These are phyloP conservation scores for Phyllostachys edulis DNA, from an alignment of 176 grass and related monocot species.

Conservation along the genomic window DNA sequence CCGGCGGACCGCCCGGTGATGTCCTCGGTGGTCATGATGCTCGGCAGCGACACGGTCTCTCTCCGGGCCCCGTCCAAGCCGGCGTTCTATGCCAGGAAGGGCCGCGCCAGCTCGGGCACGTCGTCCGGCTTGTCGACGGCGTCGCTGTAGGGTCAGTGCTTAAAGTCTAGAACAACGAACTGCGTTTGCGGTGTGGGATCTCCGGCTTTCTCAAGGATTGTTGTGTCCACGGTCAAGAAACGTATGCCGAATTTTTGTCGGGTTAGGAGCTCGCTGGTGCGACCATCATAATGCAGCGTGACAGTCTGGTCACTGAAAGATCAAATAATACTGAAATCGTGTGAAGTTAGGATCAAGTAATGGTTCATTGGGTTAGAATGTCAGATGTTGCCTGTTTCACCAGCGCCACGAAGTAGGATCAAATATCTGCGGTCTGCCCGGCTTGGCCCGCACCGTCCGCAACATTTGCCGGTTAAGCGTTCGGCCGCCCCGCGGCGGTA, in stretches of 20 bases:
- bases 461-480: too few species aligned
- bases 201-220: neutral
- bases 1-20: conserved; percentile 18
- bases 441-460: too few species aligned
- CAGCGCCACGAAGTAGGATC: neutral
- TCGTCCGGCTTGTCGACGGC: neutral
- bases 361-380: neutral
- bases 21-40: conserved; percentile 45
- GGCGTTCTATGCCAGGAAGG: neutral
- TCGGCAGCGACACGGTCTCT: conserved; percentile 26
- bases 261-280: neutral
- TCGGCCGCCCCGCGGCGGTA: too few species aligned
- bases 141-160: neutral
- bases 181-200: neutral
- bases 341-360: neutral
- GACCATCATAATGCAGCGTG: neutral
- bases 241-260: too few species aligned
- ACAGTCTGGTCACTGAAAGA: neutral
- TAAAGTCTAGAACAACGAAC: neutral
- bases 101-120: neutral
- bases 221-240: neutral
- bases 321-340: neutral
- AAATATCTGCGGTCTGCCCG: too few species aligned
- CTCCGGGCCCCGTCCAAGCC: conserved; percentile 34
- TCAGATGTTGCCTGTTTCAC: too few species aligned